Percentiles rank a stretch among this genome's conserved stretches.
Evolutionary conservation across 169 alveolate genomes (phyloP).

Genomic region (Eimeria maxima): DNA sequence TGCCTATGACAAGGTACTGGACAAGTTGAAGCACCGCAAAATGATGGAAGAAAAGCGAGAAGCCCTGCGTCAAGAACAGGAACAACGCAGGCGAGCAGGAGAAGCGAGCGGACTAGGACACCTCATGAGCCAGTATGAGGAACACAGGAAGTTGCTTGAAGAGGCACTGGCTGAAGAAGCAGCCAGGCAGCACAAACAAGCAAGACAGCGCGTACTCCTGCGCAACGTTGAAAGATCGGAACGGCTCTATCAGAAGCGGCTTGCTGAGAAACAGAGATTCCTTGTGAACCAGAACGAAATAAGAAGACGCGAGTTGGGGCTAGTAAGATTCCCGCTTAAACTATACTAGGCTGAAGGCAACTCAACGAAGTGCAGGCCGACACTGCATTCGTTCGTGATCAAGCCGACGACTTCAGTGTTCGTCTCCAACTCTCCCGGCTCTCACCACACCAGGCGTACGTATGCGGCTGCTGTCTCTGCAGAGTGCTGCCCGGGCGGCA

Average conservation of each 20-base stretch:
- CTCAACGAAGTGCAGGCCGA: background rate
- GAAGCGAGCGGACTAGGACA: background rate
- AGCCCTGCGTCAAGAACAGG: slow-evolving; percentile 55
- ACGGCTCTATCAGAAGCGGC: slow-evolving; percentile 39
- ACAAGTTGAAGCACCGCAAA: slow-evolving; percentile 59
- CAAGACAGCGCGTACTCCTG: slow-evolving; percentile 38
- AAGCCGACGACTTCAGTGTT: background rate
- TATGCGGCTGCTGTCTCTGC: background rate
- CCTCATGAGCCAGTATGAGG: slow-evolving; percentile 65
- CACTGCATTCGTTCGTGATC: background rate
- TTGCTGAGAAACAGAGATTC: slow-evolving; percentile 48
- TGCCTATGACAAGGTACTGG: slow-evolving; percentile 49
- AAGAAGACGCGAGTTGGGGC: slow-evolving; percentile 46
- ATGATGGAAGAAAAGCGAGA: slow-evolving; percentile 32
- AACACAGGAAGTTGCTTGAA: slow-evolving; percentile 42
- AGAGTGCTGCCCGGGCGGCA: slow-evolving; percentile 61
- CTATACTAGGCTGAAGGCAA: background rate
- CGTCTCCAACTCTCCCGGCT: no score
- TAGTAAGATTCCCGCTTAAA: background rate
- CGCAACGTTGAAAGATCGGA: slow-evolving; percentile 37
- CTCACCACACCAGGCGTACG: background rate
- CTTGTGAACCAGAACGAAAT: slow-evolving; percentile 66
- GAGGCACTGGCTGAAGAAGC: slow-evolving; percentile 55
- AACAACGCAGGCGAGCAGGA: slow-evolving; percentile 37
- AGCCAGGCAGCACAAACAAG: slow-evolving; percentile 30